phyloP scores from a whole-genome alignment of 139 green algal species.

The Chlorella sp. region DNA sequence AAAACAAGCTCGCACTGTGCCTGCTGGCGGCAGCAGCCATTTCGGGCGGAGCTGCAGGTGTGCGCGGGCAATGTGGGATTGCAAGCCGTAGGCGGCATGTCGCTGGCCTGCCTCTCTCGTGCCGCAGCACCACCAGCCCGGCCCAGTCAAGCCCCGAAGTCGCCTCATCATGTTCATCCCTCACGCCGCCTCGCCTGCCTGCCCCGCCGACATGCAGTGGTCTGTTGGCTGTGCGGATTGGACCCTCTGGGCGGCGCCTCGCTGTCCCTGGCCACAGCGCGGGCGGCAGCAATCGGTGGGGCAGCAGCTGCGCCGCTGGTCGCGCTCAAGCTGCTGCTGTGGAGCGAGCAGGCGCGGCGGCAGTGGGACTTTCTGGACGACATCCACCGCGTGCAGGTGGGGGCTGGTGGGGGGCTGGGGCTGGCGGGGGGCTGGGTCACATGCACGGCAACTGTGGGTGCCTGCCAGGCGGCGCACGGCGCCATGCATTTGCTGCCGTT shows the following conservation, averaged over 20 bases:
- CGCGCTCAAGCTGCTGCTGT: conserved; percentile 31
- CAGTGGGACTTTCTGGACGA: conserved; percentile 43
- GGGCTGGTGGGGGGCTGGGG: background rate
- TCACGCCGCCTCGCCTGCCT: background rate
- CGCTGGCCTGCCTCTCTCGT: too few species aligned
- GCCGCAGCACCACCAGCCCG: too few species aligned
- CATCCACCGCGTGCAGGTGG: conserved; percentile 33
- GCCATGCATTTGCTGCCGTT: background rate
- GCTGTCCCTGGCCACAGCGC: conserved; percentile 15
- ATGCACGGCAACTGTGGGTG: background rate
- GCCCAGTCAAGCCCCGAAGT: too few species aligned
- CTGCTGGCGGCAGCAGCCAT: conserved; percentile 10
- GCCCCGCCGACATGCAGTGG: background rate
- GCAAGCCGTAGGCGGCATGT: too few species aligned
- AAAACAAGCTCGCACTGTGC: conserved; percentile 33
- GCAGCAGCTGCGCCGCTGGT: conserved; percentile 31
- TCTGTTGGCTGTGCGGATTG: conserved; percentile 32
- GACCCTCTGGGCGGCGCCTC: conserved; percentile 42
- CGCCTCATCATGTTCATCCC: too few species aligned
- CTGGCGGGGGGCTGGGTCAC: background rate
- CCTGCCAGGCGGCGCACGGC: background rate
- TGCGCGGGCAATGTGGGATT: background rate
- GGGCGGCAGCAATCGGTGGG: conserved; percentile 20
- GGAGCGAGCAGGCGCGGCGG: conserved; percentile 24
- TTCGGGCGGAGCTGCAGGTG: background rate